These are phyloP conservation scores for Seminavis robusta DNA, from an alignment of 108 stramenopile genomes.

Conservation along the genomic window DNA sequence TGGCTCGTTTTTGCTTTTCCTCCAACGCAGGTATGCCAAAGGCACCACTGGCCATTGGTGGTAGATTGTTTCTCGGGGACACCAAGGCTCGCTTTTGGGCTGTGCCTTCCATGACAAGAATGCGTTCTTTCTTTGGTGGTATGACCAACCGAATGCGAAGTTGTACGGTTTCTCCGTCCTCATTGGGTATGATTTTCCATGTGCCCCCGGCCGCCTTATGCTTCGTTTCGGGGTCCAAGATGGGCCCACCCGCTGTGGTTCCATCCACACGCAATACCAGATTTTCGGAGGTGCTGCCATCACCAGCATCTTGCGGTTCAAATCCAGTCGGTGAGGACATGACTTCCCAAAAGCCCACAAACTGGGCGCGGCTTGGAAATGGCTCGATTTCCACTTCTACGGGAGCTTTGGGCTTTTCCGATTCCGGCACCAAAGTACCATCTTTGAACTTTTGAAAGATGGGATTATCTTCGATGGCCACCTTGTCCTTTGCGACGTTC, in stretches of 20 bases:
- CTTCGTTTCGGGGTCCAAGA: constrained; percentile 56
- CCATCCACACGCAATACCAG: constrained; percentile 76
- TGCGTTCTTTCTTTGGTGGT: constrained; percentile 74
- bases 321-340: constrained; percentile 61
- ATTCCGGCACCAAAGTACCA: constrained; percentile 15
- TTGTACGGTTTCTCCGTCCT: constrained; percentile 23
- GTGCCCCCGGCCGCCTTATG: constrained; percentile 79
- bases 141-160: constrained; percentile 70
- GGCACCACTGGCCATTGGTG: constrained; percentile 14
- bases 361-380: constrained; percentile 61
- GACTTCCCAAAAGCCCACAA: constrained; percentile 71
- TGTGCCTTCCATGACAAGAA: constrained; percentile 69
- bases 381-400: constrained; percentile 40
- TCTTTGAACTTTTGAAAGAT: constrained; percentile 58
- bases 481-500: constrained; percentile 2
- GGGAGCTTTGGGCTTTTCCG: constrained; percentile 12
- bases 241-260: constrained; percentile 68
- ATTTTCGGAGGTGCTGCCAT: constrained; percentile 48
- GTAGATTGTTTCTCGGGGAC: neutral
- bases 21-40: constrained; percentile 47
- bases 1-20: constrained; percentile 10
- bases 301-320: constrained; percentile 15
- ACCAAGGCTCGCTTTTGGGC: constrained; percentile 8
- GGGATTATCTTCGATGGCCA: constrained; percentile 67
- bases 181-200: constrained; percentile 60